Base-by-base conservation (phyloP, 106 monocot species). In the Narthecium ossifragum region DNA sequence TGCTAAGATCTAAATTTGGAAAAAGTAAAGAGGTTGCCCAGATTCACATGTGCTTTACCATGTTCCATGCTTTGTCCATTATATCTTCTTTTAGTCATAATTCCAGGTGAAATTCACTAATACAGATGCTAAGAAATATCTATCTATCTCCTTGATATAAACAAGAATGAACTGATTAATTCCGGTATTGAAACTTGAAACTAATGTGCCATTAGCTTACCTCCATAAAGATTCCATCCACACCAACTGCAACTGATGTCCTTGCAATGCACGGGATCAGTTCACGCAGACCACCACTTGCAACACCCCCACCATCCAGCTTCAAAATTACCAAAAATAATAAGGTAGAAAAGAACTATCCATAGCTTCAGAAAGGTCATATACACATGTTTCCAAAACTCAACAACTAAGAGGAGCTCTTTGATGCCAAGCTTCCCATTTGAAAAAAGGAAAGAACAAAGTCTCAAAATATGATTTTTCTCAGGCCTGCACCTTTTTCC, bases 141-240 rank as follows among this genome's bases (percentile, higher is more conserved):
- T 43, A 43, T 4, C 18, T 0, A 25, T 27, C 26, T 12, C 4
- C 52, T 52, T 11, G 10, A 26, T 11, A 33, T 33, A 29, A 21
- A 9, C 0, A 66, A 26, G 17, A 53, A 38, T 8, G 8, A 7
- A 1, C 49, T 7, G 24, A 7, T 10, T 51, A 21, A 22, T 10
- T 23, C 24, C 21, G 10, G 11, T 2, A 23, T 10, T 23, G 50
- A 26, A 21, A 1, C 6, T 30, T n/a, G 4, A 29, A 13, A 13
- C 13, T 28, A 2, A 14, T 8, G 14, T 29, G 31, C 10, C 28
- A 21, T n/a, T 15, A 13, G 5, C 20, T 79, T 80, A 90, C 96
- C 90, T 96, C 96, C 96, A 90, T 84, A 56, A 96, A 96, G 37
- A 96, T 80, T 59, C 90, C 96, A 81, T 90, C 90, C 45, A 96